These are phyloP conservation scores for Phaeosphaeriaceae sp. DNA, from an alignment of 2,329 filamentous ascomycete genomes.

Conservation along the genomic window DNA sequence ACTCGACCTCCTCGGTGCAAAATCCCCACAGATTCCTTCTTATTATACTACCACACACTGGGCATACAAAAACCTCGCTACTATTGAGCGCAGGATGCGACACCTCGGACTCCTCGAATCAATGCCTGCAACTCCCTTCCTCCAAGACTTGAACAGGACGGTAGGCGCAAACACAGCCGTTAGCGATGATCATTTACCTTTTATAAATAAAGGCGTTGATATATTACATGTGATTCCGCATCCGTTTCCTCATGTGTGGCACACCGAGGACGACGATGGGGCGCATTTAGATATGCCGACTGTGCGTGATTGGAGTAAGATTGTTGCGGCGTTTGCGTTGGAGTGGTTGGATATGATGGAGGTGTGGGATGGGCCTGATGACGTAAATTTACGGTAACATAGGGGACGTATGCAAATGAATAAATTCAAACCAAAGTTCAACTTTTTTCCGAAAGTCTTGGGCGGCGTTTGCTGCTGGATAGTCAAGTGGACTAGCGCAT, in stretches of 20 bases:
- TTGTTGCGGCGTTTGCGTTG: conserved; percentile 81
- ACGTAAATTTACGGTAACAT: background rate
- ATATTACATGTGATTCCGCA: conserved; percentile 87
- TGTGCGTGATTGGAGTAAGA: conserved; percentile 84
- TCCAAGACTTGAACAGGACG: conserved; percentile 50
- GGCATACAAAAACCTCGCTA: conserved; percentile 82
- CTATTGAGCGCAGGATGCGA: conserved; percentile 76
- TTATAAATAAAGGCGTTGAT: conserved; percentile 84
- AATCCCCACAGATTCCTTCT: conserved; percentile 74
- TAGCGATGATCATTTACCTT: conserved; percentile 90
- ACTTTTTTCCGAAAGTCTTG: too few relatives aligned
- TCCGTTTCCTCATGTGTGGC: conserved; percentile 86
- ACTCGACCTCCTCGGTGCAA: conserved; percentile 82
- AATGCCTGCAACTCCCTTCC: conserved; percentile 61
- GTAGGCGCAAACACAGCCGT: conserved; percentile 55
- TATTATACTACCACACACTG: conserved; percentile 92
- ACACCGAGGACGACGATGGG: conserved; percentile 81
- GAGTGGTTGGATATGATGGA: conserved; percentile 90
- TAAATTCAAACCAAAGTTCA: too few relatives aligned
- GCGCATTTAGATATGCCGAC: conserved; percentile 81
- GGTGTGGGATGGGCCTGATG: conserved; percentile 36
- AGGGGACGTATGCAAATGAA: too few relatives aligned
- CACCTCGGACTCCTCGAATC: conserved; percentile 67
- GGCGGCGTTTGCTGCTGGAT: too few relatives aligned
- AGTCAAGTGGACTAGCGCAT: too few relatives aligned